Evolutionary conservation across 805 yeast genomes (phyloP), one percentile per base, ranked within the genome.

Genomic region (Kuraishia cidri): DNA sequence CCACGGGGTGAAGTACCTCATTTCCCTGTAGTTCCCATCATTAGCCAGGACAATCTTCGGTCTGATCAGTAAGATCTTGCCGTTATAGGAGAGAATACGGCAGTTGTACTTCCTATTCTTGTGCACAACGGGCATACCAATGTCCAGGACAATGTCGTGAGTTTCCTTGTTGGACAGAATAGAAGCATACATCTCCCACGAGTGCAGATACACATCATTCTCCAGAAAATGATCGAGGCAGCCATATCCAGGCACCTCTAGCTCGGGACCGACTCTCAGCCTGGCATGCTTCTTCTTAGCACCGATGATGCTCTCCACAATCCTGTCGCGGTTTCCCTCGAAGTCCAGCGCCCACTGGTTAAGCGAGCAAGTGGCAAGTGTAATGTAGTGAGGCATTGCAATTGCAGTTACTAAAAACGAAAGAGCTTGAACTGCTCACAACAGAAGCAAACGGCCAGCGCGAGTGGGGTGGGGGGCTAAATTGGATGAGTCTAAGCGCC

Each of bases 331-430:
- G 57, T 92, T 92, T 4, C 98, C 99, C 55, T 90, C 97, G 55
- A 86, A 92, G 54, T 92, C 99, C 34, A 92, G 66, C 0, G 98
- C 96, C 99, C 99, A 92, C 69, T 92, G 99, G 61, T 92, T 92
- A 42, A 92, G 67, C 47, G 88, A 86, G 58, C 97, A 90, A 1
- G 97, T 88, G 1, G 97, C 88, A 24, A 90, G 63, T 0, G 97
- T 90, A 30, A 88, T 77, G 36, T 81, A 69, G 34, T 85, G 92
- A 1, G 94, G 88, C 96, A 88, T 88, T 16, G 29, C 18, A 5
- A 9, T 6, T 26, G 18, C 17, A 14, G 16, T 17, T 5, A 24
- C 27, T 24, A 24, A 6, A n/a, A 11, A 13, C 27, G 9, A n/a
- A n/a, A 13, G 8, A 6, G 27, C 27, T 8, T 8, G 27, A 24